Conservation (phyloP, 1,284 basidiomycete genomes). For the Marasmius tenuissimus region DNA sequence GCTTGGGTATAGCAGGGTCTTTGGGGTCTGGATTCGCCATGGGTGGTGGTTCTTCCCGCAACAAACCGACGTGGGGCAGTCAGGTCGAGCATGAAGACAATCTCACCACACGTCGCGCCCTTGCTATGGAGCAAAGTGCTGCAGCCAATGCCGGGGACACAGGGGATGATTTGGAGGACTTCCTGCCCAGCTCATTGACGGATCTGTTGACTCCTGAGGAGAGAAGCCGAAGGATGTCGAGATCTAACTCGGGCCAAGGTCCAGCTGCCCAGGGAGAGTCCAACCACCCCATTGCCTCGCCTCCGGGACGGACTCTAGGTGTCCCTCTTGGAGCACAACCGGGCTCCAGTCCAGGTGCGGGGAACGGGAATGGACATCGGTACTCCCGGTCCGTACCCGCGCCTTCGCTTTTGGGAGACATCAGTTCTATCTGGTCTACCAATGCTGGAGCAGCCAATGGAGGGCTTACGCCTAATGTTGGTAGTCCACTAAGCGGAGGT, state of each 20-base stretch:
- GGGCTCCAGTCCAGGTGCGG: conserved; percentile 28
- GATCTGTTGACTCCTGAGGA: conserved; percentile 88
- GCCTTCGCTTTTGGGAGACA: conserved; percentile 67
- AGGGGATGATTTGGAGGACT: conserved; percentile 83
- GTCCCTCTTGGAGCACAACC: conserved; percentile 16
- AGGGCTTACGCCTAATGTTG: conserved; percentile 11
- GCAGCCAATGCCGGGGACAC: conserved; percentile 49
- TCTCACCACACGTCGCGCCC: not conserved
- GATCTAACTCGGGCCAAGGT: conserved; percentile 54
- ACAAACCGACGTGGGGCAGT: not conserved
- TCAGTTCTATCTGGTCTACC: conserved; percentile 73
- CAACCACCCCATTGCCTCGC: conserved; percentile 4
- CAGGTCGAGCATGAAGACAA: not conserved
- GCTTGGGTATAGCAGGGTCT: not conserved
- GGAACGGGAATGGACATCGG: conserved; percentile 55
- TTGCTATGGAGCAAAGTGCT: conserved; percentile 6
- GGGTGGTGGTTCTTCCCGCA: not conserved
- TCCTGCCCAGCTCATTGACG: conserved; percentile 83
- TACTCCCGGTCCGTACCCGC: conserved; percentile 80
- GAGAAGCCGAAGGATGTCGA: conserved; percentile 71
- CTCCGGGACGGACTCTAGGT: conserved; percentile 16
- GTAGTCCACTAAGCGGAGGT: conserved; percentile 18
- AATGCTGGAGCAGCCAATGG: conserved; percentile 29
- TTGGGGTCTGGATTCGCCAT: not conserved
- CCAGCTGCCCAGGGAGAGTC: conserved; percentile 17